These are phyloP conservation scores for Tetrapisispora iriomotensis DNA, from an alignment of 805 yeast species.

Conservation along the genomic window DNA sequence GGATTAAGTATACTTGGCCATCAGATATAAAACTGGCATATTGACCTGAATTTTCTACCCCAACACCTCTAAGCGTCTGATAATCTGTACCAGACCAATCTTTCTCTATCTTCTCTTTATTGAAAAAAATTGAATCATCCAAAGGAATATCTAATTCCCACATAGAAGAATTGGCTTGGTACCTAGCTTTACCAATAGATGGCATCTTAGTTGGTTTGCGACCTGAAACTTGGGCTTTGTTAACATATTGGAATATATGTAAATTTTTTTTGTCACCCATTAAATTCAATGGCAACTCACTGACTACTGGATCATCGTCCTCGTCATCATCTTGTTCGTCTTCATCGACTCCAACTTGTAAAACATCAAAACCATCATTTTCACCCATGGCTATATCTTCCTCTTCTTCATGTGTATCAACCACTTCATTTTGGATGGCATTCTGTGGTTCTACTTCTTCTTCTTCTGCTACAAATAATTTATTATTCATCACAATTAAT, in stretches of 20 bases:
- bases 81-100: conserved; percentile 53
- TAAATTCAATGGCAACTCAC: conserved; percentile 50
- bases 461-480: conserved; percentile 31
- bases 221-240: conserved; percentile 20
- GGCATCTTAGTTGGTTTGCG: conserved; percentile 27
- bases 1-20: conserved; percentile 50
- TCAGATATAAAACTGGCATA: conserved; percentile 37
- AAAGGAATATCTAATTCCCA: conserved; percentile 73
- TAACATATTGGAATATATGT: conserved; percentile 49
- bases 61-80: conserved; percentile 65
- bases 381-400: conserved; percentile 9
- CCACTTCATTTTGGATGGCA: background rate
- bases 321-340: conserved; percentile 3
- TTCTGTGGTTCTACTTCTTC: conserved; percentile 21
- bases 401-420: background rate
- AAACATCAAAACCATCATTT: background rate
- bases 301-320: conserved; percentile 51
- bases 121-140: conserved; percentile 58
- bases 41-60: conserved; percentile 45
- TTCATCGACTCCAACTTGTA: background rate
- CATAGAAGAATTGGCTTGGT: conserved; percentile 53
- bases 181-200: conserved; percentile 35
- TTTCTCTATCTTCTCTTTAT: conserved; percentile 45
- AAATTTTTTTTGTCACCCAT: conserved; percentile 28
- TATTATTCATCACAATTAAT: background rate